A percentile compares a stretch with the other conserved stretches of the same genome.
These are phyloP conservation scores for Clonostachys rosea DNA, from an alignment of 2,329 filamentous ascomycete species.

Conservation along the genomic window DNA sequence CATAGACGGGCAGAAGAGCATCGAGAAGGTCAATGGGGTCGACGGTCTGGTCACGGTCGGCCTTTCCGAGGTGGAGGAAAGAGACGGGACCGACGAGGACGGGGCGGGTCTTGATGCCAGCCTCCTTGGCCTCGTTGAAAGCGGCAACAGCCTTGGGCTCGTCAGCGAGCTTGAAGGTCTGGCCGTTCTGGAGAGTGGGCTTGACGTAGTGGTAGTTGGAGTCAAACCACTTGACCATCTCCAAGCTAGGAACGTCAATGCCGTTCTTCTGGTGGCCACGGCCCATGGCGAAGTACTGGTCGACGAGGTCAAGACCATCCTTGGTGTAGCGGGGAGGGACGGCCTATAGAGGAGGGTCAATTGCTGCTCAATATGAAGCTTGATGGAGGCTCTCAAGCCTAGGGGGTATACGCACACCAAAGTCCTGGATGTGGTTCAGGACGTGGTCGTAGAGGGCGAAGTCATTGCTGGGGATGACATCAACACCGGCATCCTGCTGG, in stretches of 20 bases:
- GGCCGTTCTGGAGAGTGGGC: constrained; percentile 94
- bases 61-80: constrained; percentile 97
- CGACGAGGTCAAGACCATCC: constrained; percentile 80
- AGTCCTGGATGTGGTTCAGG: constrained; percentile 96
- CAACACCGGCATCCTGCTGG: constrained; percentile 96
- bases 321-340: constrained; percentile 91
- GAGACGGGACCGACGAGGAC: constrained; percentile 95
- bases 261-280: constrained; percentile 95
- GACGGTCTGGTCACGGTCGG: constrained; percentile 90
- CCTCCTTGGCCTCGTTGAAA: constrained; percentile 97
- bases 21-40: constrained; percentile 91
- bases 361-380: too few species aligned
- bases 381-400: too few species aligned
- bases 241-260: constrained; percentile 87
- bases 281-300: constrained; percentile 99
- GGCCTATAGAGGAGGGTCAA: constrained; percentile 47
- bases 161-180: constrained; percentile 84
- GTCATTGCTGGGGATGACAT: constrained; percentile 98
- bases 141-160: constrained; percentile 92
- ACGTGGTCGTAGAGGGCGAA: constrained; percentile 99
- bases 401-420: constrained; percentile 62
- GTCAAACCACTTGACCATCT: constrained; percentile 99
- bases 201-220: constrained; percentile 99
- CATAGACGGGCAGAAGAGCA: constrained; percentile 91
- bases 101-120: constrained; percentile 86